Evolutionary conservation across 768 basidiomycete genomes (phyloP), one percentile per base, ranked within the genome.

Genomic region (Suillus alpinus): DNA sequence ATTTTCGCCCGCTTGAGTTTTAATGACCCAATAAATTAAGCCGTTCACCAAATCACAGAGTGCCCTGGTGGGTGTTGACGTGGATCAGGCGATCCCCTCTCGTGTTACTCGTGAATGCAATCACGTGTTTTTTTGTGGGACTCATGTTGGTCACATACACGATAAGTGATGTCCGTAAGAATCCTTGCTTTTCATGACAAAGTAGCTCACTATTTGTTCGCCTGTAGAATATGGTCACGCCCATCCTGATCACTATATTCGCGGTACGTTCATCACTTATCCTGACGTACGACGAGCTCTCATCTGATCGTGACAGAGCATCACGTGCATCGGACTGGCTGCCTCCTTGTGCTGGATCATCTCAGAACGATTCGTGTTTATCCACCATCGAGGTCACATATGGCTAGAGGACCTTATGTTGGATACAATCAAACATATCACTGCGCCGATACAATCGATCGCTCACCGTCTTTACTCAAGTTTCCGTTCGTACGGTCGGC

Each of bases 71-170:
- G 82, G 79, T 84, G n/a, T 70, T 82, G 47, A 92, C 92, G 65
- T 92, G 89, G 90, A 92, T 92, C 77, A 92, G 91, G 70, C 79
- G 90, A 41, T 90, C 89, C 5, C 91, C 91, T 13, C 80, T 93
- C 37, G 87, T 92, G 63, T 91, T 92, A 76, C 83, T 92, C 46
- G 90, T 92, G 61, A 79, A 91, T 69, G 90, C 91, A 57, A 89
- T 92, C 46, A 88, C 88, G 41, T 89, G 87, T 73, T 93, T 93
- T 74, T 92, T 88, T 1, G 80, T 88, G 47, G 91, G 91, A 13
- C 79, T 92, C 23, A 86, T 88, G 66, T 81, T 87, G 49, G 92
- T 92, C 68, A 81, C 88, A 13, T 92, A 91, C 68, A 84, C 89
- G 2, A 89, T 90, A 18, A 66, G 73, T 12, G 86, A 90, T 78